Evolutionary conservation across 2,329 filamentous ascomycete species (phyloP), one percentile per base, ranked within the genome.

Genomic region (Diaporthe batatas): DNA sequence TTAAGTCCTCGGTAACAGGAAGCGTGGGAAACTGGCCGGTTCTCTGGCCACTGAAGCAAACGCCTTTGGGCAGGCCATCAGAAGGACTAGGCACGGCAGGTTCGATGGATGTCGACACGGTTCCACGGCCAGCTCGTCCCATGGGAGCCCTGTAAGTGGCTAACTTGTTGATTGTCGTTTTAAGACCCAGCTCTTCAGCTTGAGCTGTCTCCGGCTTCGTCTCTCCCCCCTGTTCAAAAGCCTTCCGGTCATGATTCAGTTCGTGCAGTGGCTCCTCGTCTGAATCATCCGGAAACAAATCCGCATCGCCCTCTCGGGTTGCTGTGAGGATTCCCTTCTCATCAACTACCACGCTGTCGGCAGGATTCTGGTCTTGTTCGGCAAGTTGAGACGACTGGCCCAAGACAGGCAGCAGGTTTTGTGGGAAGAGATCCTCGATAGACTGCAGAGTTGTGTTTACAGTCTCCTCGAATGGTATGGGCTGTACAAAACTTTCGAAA

Each of bases 401-500:
- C 6, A 90, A 79, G 3, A 81, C 83, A n/a, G 84, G 83, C 21
- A 83, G 79, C 29, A 95, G 81, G 62, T 90, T 93, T 25, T 89
- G 87, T 0, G 93, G 92, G 79, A 93, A 98, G 21, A 99, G 85
- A 79, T 98, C 96, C 79, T 95, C 92, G 0, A 98, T 91, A 68
- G 96, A 95, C 78, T 97, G 90, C 51, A 97, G 82, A 1, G 91
- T 89, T 0, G 96, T 97, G 76, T 91, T 92, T n/a, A 98, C 85
- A 3, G 83, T 82, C 6, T 86, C 83, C 76, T 89, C 91, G 16
- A 88, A 85, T 1, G 88, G 84, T 1, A 83, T 78, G 2, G 83
- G 82, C 44, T 87, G 84, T 8, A 93, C 84, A 80, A 95, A 96
- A 0, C 83, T 88, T 36, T 93, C 89, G 77, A 96, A 95, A 0